phyloP scores from a whole-genome alignment of 371 early-diverging fungal species.

The Zychaea mexicana region DNA sequence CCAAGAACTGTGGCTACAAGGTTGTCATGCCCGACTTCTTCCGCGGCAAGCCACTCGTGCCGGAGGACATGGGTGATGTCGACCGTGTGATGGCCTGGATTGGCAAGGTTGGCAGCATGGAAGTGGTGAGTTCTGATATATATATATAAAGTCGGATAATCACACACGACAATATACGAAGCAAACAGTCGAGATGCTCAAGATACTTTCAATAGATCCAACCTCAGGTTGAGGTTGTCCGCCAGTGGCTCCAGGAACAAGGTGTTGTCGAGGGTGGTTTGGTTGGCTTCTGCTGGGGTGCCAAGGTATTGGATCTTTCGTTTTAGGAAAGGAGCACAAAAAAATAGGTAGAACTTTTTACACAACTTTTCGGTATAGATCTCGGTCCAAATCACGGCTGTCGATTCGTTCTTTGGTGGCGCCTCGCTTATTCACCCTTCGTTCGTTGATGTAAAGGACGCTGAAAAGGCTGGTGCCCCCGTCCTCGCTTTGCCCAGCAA shows the following conservation, averaged over 20 bases:
- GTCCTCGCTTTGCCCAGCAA: constrained; percentile 62
- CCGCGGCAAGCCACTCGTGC: constrained; percentile 45
- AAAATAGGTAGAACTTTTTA: too few relatives aligned
- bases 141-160: too few relatives aligned
- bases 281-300: constrained; percentile 77
- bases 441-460: constrained; percentile 51
- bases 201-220: constrained; percentile 14
- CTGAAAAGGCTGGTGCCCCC: constrained; percentile 56
- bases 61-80: constrained; percentile 21
- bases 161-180: too few relatives aligned
- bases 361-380: constrained; percentile 25
- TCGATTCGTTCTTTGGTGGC: constrained; percentile 40
- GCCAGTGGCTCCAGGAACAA: constrained; percentile 38
- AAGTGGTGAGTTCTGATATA: constrained; percentile 22
- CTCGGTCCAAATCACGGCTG: constrained; percentile 33
- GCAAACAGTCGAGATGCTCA: too few relatives aligned
- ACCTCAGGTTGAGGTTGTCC: constrained; percentile 37
- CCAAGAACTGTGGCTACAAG: constrained; percentile 54
- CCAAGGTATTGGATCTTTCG: constrained; percentile 25
- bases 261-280: constrained; percentile 49
- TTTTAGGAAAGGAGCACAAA: too few relatives aligned
- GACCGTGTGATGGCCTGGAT: constrained; percentile 38
- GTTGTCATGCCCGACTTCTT: constrained; percentile 73
- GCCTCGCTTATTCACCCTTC: constrained; percentile 69
- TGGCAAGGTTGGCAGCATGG: constrained; percentile 35